Evolutionary conservation across 2,329 filamentous ascomycete genomes (phyloP), one percentile per base, ranked within the genome.

Genomic region (Colletotrichum shisoi): DNA sequence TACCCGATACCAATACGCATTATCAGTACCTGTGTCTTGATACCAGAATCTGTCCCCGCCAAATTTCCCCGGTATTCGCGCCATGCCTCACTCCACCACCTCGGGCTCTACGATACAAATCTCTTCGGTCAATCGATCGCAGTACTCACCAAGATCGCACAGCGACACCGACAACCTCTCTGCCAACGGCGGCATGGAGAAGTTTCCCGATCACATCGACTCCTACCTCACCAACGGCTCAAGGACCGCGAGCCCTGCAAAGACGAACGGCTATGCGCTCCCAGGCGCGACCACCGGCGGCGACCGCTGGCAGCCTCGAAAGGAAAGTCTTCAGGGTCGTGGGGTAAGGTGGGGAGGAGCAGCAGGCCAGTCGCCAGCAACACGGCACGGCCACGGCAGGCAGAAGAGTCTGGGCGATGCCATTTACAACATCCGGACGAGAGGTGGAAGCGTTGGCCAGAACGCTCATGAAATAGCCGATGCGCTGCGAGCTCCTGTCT

Each of bases 401-500:
- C 92, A 95, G 76, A 96, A 94, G 84, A 97, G 93, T 79, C 86
- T 97, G 72, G 89, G 88, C 73, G 93, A 97, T 78, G 93, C 94
- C n/a, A 86, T 97, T 71, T 88, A 87, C 72, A 93, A 88, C 3
- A 94, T 97, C 73, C 85, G 93, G 71, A 89, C 87, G 44, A 86
- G 93, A 73, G 92, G 90, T 73, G 92, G 87, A 58, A 98, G 94
- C 77, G 89, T 97, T 73, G 94, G 89, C 80, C 92, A 94, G 76
- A 97, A 96, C 79, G 94, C 93, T 62, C 92, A 96, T 68, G 94
- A 98, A 79, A 88, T 99, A 73, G 94, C 93, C 51, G 92, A 95
- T 77, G 93, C 94, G 59, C 85, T 99, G 68, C 92, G 90, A 75
- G 94, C 94, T 45, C 95, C 95, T 5, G 85, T 99, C 39, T 98